Conservation (phyloP, 805 yeast genomes). For the Yamadazyma takamatsuzukensis region DNA sequence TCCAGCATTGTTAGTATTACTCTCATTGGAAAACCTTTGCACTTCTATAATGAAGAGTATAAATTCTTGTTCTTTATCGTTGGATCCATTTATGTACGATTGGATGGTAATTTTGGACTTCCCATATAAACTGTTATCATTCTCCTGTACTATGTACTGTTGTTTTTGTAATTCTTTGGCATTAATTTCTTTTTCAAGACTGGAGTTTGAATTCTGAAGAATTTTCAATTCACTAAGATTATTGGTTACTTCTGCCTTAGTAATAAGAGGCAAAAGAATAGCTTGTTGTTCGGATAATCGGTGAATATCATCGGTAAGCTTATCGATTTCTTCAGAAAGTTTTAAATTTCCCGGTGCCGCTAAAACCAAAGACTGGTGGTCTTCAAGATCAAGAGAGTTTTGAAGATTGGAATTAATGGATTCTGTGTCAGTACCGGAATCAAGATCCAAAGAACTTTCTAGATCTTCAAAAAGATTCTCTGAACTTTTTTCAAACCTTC, state of each 20-base stretch:
- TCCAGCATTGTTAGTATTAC: constrained; percentile 55
- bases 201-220: constrained; percentile 60
- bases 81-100: constrained; percentile 52
- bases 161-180: constrained; percentile 71
- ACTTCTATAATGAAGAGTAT: constrained; percentile 76
- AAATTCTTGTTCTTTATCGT: constrained; percentile 51
- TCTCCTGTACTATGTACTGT: constrained; percentile 79
- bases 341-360: constrained; percentile 71
- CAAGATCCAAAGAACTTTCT: constrained; percentile 16
- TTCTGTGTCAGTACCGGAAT: constrained; percentile 30
- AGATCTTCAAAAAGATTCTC: constrained; percentile 32
- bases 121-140: constrained; percentile 71
- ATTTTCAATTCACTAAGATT: constrained; percentile 66
- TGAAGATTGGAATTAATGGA: constrained; percentile 19
- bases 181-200: constrained; percentile 69
- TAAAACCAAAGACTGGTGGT: constrained; percentile 18
- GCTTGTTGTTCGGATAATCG: constrained; percentile 57
- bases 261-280: constrained; percentile 62
- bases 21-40: constrained; percentile 43
- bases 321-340: constrained; percentile 61
- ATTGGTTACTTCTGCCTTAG: constrained; percentile 83
- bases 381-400: constrained; percentile 7
- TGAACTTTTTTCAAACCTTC: constrained; percentile 9
- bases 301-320: constrained; percentile 55
- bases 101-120: constrained; percentile 55